phyloP scores from a whole-genome alignment of 345 rosid species.

The Hirschfeldia incana region DNA sequence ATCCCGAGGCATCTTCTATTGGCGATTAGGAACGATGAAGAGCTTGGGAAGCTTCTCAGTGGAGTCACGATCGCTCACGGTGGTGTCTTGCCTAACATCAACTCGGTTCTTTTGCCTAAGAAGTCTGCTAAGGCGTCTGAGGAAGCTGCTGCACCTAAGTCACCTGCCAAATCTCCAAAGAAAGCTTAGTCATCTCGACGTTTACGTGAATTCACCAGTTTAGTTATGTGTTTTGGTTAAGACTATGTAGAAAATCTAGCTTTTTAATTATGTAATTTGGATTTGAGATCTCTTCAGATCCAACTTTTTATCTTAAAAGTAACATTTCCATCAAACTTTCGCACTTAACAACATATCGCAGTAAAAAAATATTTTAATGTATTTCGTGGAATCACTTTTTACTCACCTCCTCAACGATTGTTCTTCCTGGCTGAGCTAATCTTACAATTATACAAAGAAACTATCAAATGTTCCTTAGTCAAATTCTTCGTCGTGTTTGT shows the following conservation, averaged over 20 bases:
- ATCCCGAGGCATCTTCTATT: slow-evolving; percentile 73
- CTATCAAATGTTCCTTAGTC: slow-evolving; percentile 28
- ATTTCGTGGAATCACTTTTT: too few relatives aligned
- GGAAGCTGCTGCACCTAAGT: slow-evolving; percentile 53
- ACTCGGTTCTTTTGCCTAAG: slow-evolving; percentile 70
- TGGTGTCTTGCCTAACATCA: slow-evolving; percentile 76
- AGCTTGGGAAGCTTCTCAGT: slow-evolving; percentile 63
- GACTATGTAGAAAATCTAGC: slow-evolving; percentile 4
- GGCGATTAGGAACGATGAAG: slow-evolving; percentile 79
- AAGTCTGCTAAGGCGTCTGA: slow-evolving; percentile 50
- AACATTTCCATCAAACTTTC: background rate
- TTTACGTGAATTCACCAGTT: background rate
- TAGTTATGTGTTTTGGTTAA: background rate
- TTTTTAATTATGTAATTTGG: background rate
- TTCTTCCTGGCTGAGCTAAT: too few relatives aligned
- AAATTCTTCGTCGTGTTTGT: background rate
- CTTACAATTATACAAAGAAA: too few relatives aligned
- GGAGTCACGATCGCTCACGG: slow-evolving; percentile 84
- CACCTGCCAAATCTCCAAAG: slow-evolving; percentile 51
- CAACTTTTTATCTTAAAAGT: background rate
- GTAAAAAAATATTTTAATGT: too few relatives aligned
- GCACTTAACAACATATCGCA: background rate
- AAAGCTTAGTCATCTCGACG: background rate
- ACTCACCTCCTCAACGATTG: too few relatives aligned
- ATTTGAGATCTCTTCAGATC: slow-evolving; percentile 9